Evolutionary conservation across 257 asterid genomes (phyloP).

Genomic region (Lithospermum erythrorhizon): DNA sequence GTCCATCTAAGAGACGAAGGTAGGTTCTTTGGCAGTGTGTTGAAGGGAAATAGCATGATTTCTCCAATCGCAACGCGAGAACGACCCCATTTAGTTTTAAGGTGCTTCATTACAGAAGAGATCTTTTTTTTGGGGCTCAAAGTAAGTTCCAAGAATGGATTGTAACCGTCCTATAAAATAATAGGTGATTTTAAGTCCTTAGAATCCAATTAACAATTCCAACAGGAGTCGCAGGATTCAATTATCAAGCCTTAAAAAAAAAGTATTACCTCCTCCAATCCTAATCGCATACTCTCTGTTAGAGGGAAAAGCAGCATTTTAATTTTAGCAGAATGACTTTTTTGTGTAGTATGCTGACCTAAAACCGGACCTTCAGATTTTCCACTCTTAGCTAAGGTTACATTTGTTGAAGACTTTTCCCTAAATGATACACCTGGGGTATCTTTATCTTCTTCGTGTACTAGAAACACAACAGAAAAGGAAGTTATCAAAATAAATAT

Average conservation of each 20-base stretch:
- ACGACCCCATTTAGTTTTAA: conserved; percentile 63
- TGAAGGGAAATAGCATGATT: conserved; percentile 62
- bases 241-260: background rate
- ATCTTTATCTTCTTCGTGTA: background rate
- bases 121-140: conserved; percentile 61
- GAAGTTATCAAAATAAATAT: conserved; percentile 8
- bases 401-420: conserved; percentile 8
- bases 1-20: conserved; percentile 61
- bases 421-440: conserved; percentile 9
- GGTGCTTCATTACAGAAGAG: conserved; percentile 75
- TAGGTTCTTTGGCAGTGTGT: conserved; percentile 35
- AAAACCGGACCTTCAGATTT: conserved; percentile 12
- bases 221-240: background rate
- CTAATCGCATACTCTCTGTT: conserved; percentile 36
- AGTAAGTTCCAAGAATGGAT: conserved; percentile 83
- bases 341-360: conserved; percentile 24
- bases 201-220: conserved; percentile 2
- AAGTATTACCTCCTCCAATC: conserved; percentile 56
- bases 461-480: conserved; percentile 1
- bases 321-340: conserved; percentile 44
- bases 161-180: conserved; percentile 57
- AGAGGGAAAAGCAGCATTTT: conserved; percentile 85
- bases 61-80: conserved; percentile 38
- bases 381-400: conserved; percentile 19
- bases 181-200: conserved; percentile 7